Evolutionary conservation across 768 basidiomycete species (phyloP).

Genomic region (Trametes meyenii): DNA sequence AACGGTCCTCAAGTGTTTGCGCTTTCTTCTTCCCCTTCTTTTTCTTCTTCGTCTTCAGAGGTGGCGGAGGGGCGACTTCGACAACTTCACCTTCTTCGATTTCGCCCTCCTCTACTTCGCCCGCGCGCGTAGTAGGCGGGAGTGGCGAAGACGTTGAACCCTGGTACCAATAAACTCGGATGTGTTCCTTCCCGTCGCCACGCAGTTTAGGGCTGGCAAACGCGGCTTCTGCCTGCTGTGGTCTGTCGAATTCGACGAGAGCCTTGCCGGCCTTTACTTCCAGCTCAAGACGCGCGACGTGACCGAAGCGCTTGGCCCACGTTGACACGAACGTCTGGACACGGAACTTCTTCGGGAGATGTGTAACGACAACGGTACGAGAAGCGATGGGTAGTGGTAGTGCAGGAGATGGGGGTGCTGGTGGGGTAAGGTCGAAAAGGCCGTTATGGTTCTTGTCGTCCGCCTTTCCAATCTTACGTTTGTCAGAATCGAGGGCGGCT

Average conservation of each 20-base stretch:
- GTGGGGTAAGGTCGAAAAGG: conserved; percentile 3
- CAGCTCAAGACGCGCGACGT: conserved; percentile 20
- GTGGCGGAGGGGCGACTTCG: not conserved
- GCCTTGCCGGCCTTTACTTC: conserved; percentile 29
- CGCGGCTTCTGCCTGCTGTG: conserved; percentile 23
- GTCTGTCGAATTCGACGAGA: conserved; percentile 29
- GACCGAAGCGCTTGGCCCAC: conserved; percentile 27
- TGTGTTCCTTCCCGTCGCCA: conserved; percentile 33
- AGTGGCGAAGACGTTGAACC: conserved; percentile 1
- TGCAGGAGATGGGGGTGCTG: not conserved
- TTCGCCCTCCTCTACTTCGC: conserved; percentile 34
- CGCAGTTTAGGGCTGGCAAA: conserved; percentile 26
- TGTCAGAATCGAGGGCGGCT: not conserved
- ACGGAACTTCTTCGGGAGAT: conserved; percentile 32
- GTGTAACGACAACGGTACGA: conserved; percentile 31
- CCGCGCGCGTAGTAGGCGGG: not conserved
- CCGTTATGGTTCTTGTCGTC: conserved; percentile 18
- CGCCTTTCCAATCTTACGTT: conserved; percentile 25
- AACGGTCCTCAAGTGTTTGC: conserved; percentile 10
- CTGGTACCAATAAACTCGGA: conserved; percentile 33
- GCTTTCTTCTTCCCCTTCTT: conserved; percentile 24
- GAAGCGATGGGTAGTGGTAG: conserved; percentile 14
- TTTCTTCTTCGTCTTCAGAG: conserved; percentile 17
- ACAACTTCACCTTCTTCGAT: conserved; percentile 31
- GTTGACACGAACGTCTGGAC: conserved; percentile 23